A percentile compares a stretch with the other conserved stretches of the same genome.
Evolutionary conservation across 2,329 filamentous ascomycete genomes (phyloP).

Genomic region (Ophiognomonia clavigignenti-juglandacearum): DNA sequence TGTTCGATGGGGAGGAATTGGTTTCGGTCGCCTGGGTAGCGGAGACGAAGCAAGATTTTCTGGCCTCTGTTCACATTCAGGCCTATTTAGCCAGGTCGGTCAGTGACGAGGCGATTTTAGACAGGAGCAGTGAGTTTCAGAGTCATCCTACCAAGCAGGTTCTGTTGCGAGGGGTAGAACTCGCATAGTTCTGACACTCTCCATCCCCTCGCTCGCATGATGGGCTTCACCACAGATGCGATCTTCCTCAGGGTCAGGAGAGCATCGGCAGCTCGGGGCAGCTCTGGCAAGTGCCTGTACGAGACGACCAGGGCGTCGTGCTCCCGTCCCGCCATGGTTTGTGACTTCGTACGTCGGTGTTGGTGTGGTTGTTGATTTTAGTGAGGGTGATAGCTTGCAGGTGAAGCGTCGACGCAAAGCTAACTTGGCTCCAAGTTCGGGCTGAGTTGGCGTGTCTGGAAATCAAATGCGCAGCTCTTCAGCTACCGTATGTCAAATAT

Average conservation of each 20-base stretch:
- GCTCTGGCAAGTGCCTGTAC: slow-evolving; percentile 43
- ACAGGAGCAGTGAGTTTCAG: background rate
- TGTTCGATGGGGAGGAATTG: slow-evolving; percentile 79
- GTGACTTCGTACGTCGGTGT: background rate
- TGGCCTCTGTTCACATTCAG: slow-evolving; percentile 74
- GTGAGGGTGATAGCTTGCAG: no score
- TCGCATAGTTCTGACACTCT: slow-evolving; percentile 74
- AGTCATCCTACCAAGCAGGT: slow-evolving; percentile 57
- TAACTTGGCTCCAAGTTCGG: no score
- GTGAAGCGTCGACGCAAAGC: no score
- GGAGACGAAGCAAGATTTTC: slow-evolving; percentile 77
- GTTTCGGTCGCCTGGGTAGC: slow-evolving; percentile 66
- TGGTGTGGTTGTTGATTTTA: background rate
- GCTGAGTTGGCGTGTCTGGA: no score
- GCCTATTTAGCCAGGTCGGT: slow-evolving; percentile 34
- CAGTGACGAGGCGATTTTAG: background rate
- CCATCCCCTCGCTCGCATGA: slow-evolving; percentile 86
- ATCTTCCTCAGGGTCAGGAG: slow-evolving; percentile 67
- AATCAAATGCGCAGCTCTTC: no score
- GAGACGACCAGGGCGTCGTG: slow-evolving; percentile 41
- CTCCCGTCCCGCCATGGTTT: slow-evolving; percentile 21
- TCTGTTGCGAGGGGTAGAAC: slow-evolving; percentile 72
- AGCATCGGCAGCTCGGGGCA: slow-evolving; percentile 45
- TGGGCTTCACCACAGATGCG: slow-evolving; percentile 85
- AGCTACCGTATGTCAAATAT: no score